Conservation (phyloP, 352 stramenopile genomes). For the Thraustotheca clavata region DNA sequence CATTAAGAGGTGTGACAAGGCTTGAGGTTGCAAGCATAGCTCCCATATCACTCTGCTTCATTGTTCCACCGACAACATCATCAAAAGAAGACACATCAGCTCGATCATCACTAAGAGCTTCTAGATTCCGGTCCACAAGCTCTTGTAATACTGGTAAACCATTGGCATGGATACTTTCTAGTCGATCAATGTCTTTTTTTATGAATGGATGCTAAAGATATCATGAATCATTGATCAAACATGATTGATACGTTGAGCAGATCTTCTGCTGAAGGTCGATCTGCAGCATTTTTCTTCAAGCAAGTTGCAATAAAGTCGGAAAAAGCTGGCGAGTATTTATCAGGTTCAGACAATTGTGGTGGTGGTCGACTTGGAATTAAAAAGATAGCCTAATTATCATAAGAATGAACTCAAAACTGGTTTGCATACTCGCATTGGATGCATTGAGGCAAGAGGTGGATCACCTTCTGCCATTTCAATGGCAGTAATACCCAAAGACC, state of each 20-base stretch:
- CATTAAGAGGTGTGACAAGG: slow-evolving; percentile 1
- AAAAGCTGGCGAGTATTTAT: slow-evolving; percentile 40
- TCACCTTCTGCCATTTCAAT: slow-evolving; percentile 85
- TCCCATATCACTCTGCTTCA: slow-evolving; percentile 37
- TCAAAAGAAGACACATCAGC: too few relatives aligned
- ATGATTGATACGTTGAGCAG: slow-evolving; percentile 28
- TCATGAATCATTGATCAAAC: neutral
- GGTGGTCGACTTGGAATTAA: slow-evolving; percentile 61
- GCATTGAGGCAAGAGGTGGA: slow-evolving; percentile 74
- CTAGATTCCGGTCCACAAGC: slow-evolving; percentile 57
- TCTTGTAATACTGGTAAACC: slow-evolving; percentile 57
- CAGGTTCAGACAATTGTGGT: slow-evolving; percentile 38
- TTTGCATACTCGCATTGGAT: slow-evolving; percentile 58
- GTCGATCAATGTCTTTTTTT: slow-evolving; percentile 40
- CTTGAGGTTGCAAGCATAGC: slow-evolving; percentile 43
- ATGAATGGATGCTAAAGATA: slow-evolving; percentile 41
- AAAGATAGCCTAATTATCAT: slow-evolving; percentile 41
- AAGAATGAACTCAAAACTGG: neutral
- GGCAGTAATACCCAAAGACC: slow-evolving; percentile 82
- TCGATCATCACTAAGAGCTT: slow-evolving; percentile 47
- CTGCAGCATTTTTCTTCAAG: slow-evolving; percentile 53
- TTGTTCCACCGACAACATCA: slow-evolving; percentile 54
- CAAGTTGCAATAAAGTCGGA: slow-evolving; percentile 50
- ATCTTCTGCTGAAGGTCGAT: slow-evolving; percentile 39
- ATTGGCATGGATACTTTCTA: slow-evolving; percentile 26